Evolutionary conservation across 2,329 filamentous ascomycete species (phyloP).

Genomic region (Calonectria naviculata): DNA sequence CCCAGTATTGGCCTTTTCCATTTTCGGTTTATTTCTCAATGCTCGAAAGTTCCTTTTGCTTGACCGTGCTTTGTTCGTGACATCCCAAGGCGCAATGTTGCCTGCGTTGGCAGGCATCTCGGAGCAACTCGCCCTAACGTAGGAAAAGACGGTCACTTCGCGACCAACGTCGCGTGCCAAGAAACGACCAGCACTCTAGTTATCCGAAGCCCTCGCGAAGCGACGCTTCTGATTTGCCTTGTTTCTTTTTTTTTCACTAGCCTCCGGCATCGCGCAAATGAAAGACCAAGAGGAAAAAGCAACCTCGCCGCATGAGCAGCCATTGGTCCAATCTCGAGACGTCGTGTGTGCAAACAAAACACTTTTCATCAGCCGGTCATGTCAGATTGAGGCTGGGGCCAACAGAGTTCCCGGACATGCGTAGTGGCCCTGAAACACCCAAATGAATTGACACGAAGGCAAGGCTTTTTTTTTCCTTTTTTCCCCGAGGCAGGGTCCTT

Average conservation of each 20-base stretch:
- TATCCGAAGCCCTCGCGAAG: not conserved
- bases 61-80: not conserved
- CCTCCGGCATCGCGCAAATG: not conserved
- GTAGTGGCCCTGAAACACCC: conserved; percentile 26
- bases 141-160: not conserved
- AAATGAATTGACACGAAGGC: conserved; percentile 20
- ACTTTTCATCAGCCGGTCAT: conserved; percentile 22
- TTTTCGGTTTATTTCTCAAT: conserved; percentile 1
- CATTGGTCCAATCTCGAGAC: not conserved
- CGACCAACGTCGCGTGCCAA: conserved; percentile 14
- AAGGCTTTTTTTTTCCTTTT: conserved; percentile 13
- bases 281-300: not conserved
- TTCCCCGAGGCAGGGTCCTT: conserved; percentile 35
- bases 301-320: not conserved
- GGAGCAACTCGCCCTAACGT: not conserved
- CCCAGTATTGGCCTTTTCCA: not conserved
- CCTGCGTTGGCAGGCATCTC: not conserved
- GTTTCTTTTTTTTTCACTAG: conserved; percentile 10
- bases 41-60: not conserved
- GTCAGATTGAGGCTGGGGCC: conserved; percentile 25
- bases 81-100: not conserved
- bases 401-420: conserved; percentile 20
- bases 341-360: conserved; percentile 5
- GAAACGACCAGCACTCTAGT: not conserved
- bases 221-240: conserved; percentile 2